Evolutionary conservation across 2,329 filamentous ascomycete genomes (phyloP).

Genomic region (Sphaerulina musiva): DNA sequence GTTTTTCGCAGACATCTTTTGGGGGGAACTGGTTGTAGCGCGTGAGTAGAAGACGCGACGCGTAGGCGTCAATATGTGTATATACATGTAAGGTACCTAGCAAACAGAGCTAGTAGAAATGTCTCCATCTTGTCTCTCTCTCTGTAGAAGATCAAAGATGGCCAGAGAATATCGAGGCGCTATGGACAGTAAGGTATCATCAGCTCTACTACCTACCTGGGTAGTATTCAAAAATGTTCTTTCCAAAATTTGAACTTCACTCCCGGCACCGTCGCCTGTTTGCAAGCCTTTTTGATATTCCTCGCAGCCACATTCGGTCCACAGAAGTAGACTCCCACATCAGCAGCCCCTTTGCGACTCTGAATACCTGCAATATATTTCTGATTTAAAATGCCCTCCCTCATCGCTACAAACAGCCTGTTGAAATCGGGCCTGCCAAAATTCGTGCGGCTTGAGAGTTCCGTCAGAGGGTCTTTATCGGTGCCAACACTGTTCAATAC

Average conservation of each 20-base stretch:
- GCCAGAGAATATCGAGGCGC: too few species aligned
- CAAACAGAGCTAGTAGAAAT: too few species aligned
- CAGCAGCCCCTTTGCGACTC: constrained; percentile 54
- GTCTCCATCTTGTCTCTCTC: too few species aligned
- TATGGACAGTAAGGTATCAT: too few species aligned
- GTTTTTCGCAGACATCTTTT: not conserved
- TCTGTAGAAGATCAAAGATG: too few species aligned
- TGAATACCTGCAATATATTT: constrained; percentile 72
- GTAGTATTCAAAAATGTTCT: constrained; percentile 60
- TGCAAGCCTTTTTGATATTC: constrained; percentile 77
- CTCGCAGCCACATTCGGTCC: constrained; percentile 75
- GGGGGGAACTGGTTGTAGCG: too few species aligned
- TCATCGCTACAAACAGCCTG: constrained; percentile 74
- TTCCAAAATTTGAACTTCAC: constrained; percentile 99
- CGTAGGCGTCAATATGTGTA: too few species aligned
- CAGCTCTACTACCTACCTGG: too few species aligned
- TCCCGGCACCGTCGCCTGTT: constrained; percentile 63
- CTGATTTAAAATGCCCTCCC: constrained; percentile 76
- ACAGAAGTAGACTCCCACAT: constrained; percentile 96
- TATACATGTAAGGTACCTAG: too few species aligned
- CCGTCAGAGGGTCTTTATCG: constrained; percentile 81
- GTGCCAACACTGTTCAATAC: constrained; percentile 91
- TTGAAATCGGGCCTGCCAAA: constrained; percentile 90
- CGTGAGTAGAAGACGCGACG: too few species aligned
- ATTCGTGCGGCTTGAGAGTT: constrained; percentile 82